Evolutionary conservation across 2,329 filamentous ascomycete species (phyloP).

Genomic region (Clarireedia sp.): DNA sequence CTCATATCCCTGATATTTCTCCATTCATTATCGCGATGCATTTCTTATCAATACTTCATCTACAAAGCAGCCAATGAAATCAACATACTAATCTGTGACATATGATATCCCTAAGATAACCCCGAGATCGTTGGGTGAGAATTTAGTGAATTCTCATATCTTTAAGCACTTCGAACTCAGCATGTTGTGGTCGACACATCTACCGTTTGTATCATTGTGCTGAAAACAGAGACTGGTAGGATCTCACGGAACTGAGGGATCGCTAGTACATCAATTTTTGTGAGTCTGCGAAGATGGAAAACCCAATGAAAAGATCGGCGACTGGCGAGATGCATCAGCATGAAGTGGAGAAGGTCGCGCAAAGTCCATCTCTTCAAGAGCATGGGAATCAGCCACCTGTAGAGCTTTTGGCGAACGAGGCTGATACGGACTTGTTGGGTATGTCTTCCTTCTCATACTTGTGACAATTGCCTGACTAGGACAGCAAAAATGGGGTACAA

Average conservation of each 20-base stretch:
- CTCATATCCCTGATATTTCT: not conserved
- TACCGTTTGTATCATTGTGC: no score
- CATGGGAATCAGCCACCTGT: conserved; percentile 14
- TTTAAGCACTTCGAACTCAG: no score
- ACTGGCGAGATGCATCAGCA: conserved; percentile 2
- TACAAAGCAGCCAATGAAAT: not conserved
- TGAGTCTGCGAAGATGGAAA: not conserved
- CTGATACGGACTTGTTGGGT: conserved; percentile 26
- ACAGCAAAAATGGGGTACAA: conserved; percentile 34
- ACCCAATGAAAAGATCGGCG: conserved; percentile 5
- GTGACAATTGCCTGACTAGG: not conserved
- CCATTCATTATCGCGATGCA: not conserved
- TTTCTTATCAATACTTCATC: no score
- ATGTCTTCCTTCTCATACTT: no score
- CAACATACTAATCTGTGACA: not conserved
- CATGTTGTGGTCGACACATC: no score
- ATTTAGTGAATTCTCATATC: no score
- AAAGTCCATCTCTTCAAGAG: conserved; percentile 6
- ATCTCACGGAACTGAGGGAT: not conserved
- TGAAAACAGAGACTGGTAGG: no score
- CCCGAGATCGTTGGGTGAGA: no score
- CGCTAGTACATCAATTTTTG: not conserved
- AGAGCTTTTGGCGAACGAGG: conserved; percentile 22
- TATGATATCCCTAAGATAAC: no score
- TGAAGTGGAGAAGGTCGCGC: conserved; percentile 21